Base-by-base conservation (phyloP, 768 basidiomycete genomes). In the Jaapia argillacea region DNA sequence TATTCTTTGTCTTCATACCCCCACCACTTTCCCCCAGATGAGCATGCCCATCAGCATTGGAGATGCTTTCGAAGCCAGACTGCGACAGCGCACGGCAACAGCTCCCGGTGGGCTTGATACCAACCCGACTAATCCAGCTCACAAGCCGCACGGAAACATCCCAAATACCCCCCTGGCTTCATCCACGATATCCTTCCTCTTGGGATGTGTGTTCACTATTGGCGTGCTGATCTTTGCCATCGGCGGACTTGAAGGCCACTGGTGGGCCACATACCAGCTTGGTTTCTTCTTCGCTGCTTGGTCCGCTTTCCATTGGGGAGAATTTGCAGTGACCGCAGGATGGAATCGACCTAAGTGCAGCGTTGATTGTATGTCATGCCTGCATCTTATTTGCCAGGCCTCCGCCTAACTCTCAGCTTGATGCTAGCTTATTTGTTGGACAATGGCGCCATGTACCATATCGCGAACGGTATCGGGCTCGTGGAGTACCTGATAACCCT, bases 311-410 rank as follows among this genome's bases (percentile, higher is more conserved):
- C 96, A 99, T 55, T 85, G 90, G 79, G 79, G 75, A 10, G 96
- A 99, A 60, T 98, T 92, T 55, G 85, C 84, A 27, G 90, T 93
- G 3, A 96, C 96, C 5, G 93, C 93, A 1, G 89, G 89, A 20
- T 98, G 89, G 85, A 98, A 98, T 61, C 65, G 82, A 31, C 83
- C 85, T 42, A 96, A 93, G 64, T 85, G 91, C 56, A 88, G 81
- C 46, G 77, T 96, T 5, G 88, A 92, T 57, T 97, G 96, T 94
- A 58, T 69, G 90, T 72, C 14, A 28, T 12, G 10, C n/a, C n/a
- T n/a, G n/a, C 25, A 25, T 23, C 36, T 20, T 7, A 6, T 45
- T 27, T 36, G 24, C 20, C 36, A 4, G 14, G 6, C 44, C 49
- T 10, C 51, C 1, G 1, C 6, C 22, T 38, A 36, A 49, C 45